Evolutionary conservation across 78 protist genomes (phyloP).

Genomic region (Trichosphaerium sp.): DNA sequence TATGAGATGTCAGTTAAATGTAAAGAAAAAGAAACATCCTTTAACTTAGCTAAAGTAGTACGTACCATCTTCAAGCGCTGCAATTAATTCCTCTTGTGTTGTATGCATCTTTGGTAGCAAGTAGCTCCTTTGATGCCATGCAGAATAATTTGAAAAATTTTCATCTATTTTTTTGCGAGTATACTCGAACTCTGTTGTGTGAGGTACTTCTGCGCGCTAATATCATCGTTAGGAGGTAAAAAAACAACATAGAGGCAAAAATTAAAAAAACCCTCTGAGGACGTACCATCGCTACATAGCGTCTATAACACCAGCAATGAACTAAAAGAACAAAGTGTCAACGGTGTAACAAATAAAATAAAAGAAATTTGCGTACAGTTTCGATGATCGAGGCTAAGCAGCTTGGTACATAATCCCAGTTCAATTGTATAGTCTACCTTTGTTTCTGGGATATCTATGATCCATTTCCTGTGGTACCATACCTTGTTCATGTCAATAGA

Average conservation of each 20-base stretch:
- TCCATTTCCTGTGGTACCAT: constrained; percentile 54
- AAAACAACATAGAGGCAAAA: background rate
- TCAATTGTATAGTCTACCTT: constrained; percentile 48
- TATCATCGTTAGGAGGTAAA: background rate
- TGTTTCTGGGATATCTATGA: background rate
- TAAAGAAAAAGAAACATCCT: background rate
- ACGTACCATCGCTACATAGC: constrained; percentile 17
- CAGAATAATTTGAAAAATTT: constrained; percentile 86
- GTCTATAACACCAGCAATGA: constrained; percentile 77
- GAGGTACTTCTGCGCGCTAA: background rate
- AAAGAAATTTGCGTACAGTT: constrained; percentile 53
- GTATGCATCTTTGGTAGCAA: constrained; percentile 17
- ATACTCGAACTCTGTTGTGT: constrained; percentile 39
- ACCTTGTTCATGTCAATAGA: too few species aligned
- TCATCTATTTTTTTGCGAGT: constrained; percentile 37
- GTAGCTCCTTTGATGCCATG: constrained; percentile 85
- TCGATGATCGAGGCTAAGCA: constrained; percentile 68
- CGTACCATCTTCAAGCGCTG: constrained; percentile 1
- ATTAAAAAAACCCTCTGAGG: background rate
- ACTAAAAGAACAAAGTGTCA: constrained; percentile 15
- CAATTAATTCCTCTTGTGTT: constrained; percentile 3
- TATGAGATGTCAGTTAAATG: background rate
- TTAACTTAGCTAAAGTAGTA: background rate
- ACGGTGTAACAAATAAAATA: background rate
- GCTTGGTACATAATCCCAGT: constrained; percentile 16